phyloP scores from a whole-genome alignment of 306 rosid species.

The Quercus ilex region DNA sequence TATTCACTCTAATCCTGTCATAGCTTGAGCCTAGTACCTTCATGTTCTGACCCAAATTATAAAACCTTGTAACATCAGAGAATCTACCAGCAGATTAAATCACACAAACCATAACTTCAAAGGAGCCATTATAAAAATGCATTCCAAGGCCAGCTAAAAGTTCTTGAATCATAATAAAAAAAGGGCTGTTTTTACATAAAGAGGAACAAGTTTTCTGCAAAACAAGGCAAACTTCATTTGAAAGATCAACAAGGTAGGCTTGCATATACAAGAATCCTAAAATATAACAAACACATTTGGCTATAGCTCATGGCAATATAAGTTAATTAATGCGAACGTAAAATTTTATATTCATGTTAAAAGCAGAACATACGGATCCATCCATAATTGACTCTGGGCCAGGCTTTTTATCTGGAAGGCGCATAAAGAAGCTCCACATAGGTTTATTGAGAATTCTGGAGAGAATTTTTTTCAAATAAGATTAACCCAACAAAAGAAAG shows the following conservation, averaged over 20 bases:
- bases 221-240: too few species aligned
- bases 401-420: constrained; percentile 45
- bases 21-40: background rate
- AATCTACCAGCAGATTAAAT: background rate
- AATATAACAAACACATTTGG: background rate
- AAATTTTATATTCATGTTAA: constrained; percentile 6
- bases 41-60: background rate
- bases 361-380: constrained; percentile 45
- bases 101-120: background rate
- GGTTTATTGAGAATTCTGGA: constrained; percentile 45
- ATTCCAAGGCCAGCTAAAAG: background rate
- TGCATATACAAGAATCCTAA: background rate
- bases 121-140: background rate
- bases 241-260: background rate
- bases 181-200: background rate
- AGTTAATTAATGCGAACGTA: background rate
- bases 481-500: background rate
- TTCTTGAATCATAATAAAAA: background rate
- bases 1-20: background rate
- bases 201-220: background rate
- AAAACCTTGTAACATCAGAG: background rate
- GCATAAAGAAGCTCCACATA: constrained; percentile 59
- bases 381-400: constrained; percentile 43
- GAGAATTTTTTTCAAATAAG: constrained; percentile 3
- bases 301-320: background rate